phyloP scores from a whole-genome alignment of 1,284 basidiomycete genomes.

The Leucoagaricus sp. region DNA sequence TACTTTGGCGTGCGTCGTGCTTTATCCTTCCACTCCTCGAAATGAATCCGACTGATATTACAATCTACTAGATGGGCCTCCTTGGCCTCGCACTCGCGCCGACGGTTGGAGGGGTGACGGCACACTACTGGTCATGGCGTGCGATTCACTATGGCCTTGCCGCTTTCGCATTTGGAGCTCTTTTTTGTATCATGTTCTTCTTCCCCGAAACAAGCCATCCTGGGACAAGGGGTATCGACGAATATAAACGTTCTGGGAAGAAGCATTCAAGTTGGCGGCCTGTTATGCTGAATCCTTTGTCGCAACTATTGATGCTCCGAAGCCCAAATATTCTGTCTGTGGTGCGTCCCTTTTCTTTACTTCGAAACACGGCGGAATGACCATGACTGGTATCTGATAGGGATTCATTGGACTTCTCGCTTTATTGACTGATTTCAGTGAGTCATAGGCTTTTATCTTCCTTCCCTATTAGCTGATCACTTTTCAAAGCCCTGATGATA shows the following conservation, averaged over 20 bases:
- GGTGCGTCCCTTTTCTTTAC: conserved; percentile 22
- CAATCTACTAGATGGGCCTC: conserved; percentile 40
- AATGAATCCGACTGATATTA: not conserved
- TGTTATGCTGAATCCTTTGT: conserved; percentile 33
- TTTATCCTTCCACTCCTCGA: not conserved
- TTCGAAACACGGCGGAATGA: too few relatives aligned
- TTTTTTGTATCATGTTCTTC: conserved; percentile 48
- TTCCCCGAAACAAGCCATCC: conserved; percentile 72
- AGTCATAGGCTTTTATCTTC: not conserved
- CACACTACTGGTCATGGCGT: conserved; percentile 70
- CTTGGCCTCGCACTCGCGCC: conserved; percentile 48
- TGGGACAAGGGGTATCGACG: conserved; percentile 31
- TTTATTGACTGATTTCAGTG: conserved; percentile 23
- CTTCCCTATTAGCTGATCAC: not conserved
- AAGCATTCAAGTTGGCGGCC: conserved; percentile 23
- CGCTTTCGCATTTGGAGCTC: conserved; percentile 41
- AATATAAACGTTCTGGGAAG: conserved; percentile 19
- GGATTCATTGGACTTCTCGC: conserved; percentile 19
- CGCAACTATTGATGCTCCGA: conserved; percentile 28
- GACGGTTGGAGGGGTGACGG: conserved; percentile 41
- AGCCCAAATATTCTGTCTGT: conserved; percentile 34
- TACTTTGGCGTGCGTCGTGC: conserved; percentile 51
- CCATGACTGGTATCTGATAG: not conserved
- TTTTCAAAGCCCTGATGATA: conserved; percentile 21
- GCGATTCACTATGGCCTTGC: conserved; percentile 59